Percentiles rank a stretch among this genome's conserved stretches.
phyloP scores from a whole-genome alignment of 805 yeast genomes.

The Saturnispora bothae region DNA sequence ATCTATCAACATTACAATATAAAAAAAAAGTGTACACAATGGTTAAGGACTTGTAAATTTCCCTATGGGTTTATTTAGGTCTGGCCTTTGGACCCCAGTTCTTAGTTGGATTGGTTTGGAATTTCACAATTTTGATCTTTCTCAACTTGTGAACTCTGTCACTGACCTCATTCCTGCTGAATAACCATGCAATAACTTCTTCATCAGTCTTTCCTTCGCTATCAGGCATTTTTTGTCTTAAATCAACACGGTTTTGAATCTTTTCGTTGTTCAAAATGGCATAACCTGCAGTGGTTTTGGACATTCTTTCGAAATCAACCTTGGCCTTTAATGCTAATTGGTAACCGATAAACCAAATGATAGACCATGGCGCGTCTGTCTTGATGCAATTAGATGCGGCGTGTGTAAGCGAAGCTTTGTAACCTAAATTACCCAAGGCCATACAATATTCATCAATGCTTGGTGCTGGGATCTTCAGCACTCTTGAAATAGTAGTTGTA shows the following conservation, averaged over 20 bases:
- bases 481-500: slow-evolving; percentile 64
- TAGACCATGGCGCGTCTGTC: slow-evolving; percentile 82
- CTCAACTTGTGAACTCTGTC: slow-evolving; percentile 50
- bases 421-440: slow-evolving; percentile 80
- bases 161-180: slow-evolving; percentile 52
- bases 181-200: slow-evolving; percentile 33
- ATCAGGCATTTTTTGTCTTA: slow-evolving; percentile 5
- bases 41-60: too few relatives aligned
- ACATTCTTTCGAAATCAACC: slow-evolving; percentile 31
- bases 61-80: slow-evolving; percentile 33
- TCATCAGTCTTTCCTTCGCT: slow-evolving; percentile 16
- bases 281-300: slow-evolving; percentile 47
- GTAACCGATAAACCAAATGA: slow-evolving; percentile 61
- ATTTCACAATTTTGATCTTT: slow-evolving; percentile 72
- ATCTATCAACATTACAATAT: too few relatives aligned
- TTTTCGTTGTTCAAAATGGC: slow-evolving; percentile 39
- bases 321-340: slow-evolving; percentile 46
- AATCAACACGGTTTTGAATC: slow-evolving; percentile 28
- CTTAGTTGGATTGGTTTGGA: slow-evolving; percentile 84
- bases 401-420: slow-evolving; percentile 76
- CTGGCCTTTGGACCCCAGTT: slow-evolving; percentile 87
- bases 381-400: slow-evolving; percentile 78
- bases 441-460: slow-evolving; percentile 61
- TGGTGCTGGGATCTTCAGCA: slow-evolving; percentile 75
- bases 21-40: too few relatives aligned